Percentiles rank a stretch among this genome's conserved stretches.
Evolutionary conservation across 1,284 basidiomycete species (phyloP).

Genomic region (Leccinum ponderosum): DNA sequence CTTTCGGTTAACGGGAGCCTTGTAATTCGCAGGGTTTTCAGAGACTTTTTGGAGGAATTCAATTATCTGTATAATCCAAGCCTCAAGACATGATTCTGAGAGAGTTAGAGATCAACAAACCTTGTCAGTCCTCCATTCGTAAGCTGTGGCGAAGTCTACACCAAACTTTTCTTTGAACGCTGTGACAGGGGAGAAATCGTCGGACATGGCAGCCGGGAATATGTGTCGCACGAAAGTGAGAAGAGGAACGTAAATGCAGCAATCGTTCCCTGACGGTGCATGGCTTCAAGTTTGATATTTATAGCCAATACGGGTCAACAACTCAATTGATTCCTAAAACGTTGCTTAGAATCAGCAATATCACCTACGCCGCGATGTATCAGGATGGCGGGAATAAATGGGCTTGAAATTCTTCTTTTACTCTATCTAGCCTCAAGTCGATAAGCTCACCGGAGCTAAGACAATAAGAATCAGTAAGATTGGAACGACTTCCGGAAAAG

Average conservation of each 20-base stretch:
- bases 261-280: too few species aligned
- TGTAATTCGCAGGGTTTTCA: background rate
- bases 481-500: background rate
- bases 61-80: background rate
- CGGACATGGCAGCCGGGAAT: background rate
- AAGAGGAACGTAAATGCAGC: background rate
- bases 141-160: background rate
- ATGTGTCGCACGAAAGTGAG: background rate
- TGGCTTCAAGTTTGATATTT: too few species aligned
- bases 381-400: background rate
- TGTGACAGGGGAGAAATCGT: background rate
- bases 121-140: background rate
- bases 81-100: background rate
- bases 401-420: background rate
- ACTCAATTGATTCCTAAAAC: background rate
- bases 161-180: background rate
- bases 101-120: background rate
- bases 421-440: background rate
- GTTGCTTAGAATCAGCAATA: background rate
- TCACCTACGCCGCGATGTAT: background rate
- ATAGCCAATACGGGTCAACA: background rate
- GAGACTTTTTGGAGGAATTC: background rate
- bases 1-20: background rate
- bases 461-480: background rate
- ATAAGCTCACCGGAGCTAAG: background rate